Base-by-base conservation (phyloP, 1,284 basidiomycete species). In the Cutaneotrichosporon cyanovorans region DNA sequence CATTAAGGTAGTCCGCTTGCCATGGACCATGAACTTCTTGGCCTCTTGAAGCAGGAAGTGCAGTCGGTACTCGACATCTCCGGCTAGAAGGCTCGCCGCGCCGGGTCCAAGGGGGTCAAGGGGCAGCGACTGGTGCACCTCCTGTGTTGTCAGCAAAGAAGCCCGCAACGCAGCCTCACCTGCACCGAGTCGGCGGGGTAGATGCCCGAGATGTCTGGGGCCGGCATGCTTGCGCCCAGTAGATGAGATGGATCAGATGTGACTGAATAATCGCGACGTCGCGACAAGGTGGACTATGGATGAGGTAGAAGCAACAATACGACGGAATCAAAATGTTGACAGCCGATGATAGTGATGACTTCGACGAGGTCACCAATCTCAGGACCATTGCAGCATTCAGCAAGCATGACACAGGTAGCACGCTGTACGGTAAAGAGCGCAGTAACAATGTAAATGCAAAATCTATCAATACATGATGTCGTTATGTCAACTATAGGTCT, bases 1-100 rank as follows among this genome's bases (percentile, higher is more conserved):
- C 12, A 83, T 85, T 65, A 98, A 77, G 0, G 84, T 86, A 22
- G 85, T 86, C 48, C 93, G 78, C 52, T 88, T 82, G 1, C 87
- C 85, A 69, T 98, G 92, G 20, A 90, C 80, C 87, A 96, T 97
- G 71, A 95, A 98, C 51, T 91, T 87, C 20, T 88, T 82, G 10
- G 93, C 91, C 77, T 97, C 92, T 83, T 93, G 71, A 18, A 61
- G 44, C 23, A 71, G 65, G 35, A 69, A 87, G 66, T 93, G 90
- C 63, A 97, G 80, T 49, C 95, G 78, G 72, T 97, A 96, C 68
- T 98, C 93, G 35, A 97, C 89, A 74, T 99, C 95, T 53, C 87
- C 89, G 2, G 93, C 91, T 15, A 99, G 77, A 0, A 87, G 79
- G 16, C 82, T 81, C 2, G 90, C 85, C 11, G 96, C 85, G 6